Percentiles rank a stretch among this genome's conserved stretches.
These are phyloP conservation scores for Xylaria sp. DNA, from an alignment of 2,329 filamentous ascomycete species.

Conservation along the genomic window DNA sequence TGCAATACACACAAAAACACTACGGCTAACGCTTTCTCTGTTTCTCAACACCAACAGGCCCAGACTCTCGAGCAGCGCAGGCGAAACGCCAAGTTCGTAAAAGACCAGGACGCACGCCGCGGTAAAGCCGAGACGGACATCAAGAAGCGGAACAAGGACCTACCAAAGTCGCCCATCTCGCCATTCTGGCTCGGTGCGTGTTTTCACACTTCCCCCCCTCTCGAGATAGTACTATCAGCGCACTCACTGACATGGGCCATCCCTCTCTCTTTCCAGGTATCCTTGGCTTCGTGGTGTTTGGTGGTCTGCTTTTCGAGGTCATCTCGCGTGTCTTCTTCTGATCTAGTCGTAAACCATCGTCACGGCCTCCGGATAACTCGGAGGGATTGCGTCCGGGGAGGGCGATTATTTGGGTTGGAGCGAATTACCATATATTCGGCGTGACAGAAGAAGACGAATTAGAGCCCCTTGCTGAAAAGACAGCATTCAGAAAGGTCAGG, in stretches of 20 bases:
- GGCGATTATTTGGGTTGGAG: background rate
- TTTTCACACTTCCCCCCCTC: background rate
- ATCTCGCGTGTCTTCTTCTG: slow-evolving; percentile 63
- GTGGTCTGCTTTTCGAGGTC: slow-evolving; percentile 67
- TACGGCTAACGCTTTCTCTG: slow-evolving; percentile 15
- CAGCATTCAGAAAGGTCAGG: background rate
- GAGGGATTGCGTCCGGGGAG: background rate
- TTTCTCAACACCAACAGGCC: slow-evolving; percentile 60
- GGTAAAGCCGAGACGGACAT: slow-evolving; percentile 75
- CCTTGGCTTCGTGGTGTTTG: slow-evolving; percentile 69
- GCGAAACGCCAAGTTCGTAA: slow-evolving; percentile 81
- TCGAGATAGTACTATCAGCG: background rate
- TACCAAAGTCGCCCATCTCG: slow-evolving; percentile 69
- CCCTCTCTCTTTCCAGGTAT: slow-evolving; percentile 52
- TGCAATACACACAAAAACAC: background rate
- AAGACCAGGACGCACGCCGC: slow-evolving; percentile 76
- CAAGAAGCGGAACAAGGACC: slow-evolving; percentile 68
- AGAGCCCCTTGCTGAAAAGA: slow-evolving; percentile 4
- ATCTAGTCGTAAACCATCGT: slow-evolving; percentile 6
- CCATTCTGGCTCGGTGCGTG: slow-evolving; percentile 67
- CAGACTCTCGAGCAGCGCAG: slow-evolving; percentile 87
- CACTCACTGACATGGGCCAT: slow-evolving; percentile 26
- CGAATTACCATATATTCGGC: slow-evolving; percentile 5
- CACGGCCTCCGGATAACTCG: background rate
- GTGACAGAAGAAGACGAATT: background rate